Evolutionary conservation across 83 land plant genomes (phyloP).

Genomic region (Picea abies): DNA sequence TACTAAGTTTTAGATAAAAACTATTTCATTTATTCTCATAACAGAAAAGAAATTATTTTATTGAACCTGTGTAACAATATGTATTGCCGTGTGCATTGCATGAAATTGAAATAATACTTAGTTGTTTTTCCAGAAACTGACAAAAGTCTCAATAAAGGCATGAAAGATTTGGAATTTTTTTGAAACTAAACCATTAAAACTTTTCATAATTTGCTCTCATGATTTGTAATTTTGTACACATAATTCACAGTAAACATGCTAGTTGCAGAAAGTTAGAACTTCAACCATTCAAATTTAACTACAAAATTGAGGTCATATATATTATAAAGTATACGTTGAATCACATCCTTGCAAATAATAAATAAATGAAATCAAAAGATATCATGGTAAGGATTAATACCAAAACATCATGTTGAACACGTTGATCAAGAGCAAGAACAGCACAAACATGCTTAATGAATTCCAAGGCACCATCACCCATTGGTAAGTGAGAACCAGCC

Average conservation of each 20-base stretch:
- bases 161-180: not conserved
- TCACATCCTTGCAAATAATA: not conserved
- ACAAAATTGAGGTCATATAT: not conserved
- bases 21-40: too few species aligned
- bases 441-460: constrained; percentile 95
- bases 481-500: constrained; percentile 45
- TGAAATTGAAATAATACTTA: not conserved
- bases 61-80: not conserved
- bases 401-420: constrained; percentile 92
- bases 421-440: constrained; percentile 88
- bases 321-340: constrained; percentile 7
- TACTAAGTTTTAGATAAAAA: too few species aligned
- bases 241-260: not conserved
- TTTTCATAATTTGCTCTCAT: not conserved
- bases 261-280: not conserved
- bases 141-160: not conserved
- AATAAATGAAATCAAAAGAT: not conserved
- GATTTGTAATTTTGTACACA: not conserved
- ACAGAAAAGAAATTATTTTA: too few species aligned
- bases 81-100: not conserved
- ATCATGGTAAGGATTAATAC: constrained; percentile 30
- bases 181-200: too few species aligned
- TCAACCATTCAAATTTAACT: not conserved
- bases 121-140: not conserved
- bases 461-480: constrained; percentile 87